Percentiles rank a stretch among this genome's conserved stretches.
phyloP scores from a whole-genome alignment of 768 basidiomycete species.

The Lentinula lateritia region DNA sequence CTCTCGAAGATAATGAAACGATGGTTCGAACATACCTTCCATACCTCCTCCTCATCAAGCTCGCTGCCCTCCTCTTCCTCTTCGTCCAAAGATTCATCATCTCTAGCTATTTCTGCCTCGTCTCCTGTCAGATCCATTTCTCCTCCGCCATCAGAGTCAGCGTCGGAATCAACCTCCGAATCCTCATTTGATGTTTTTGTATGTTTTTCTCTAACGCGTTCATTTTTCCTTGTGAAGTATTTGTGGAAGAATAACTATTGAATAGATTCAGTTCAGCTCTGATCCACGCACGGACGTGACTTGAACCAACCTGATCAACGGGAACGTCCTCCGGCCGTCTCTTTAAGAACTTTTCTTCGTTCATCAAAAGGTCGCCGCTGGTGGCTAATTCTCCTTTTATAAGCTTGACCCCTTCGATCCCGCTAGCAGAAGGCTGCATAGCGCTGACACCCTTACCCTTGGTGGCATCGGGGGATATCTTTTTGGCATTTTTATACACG shows the following conservation, averaged over 20 bases:
- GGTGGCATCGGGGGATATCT: slow-evolving; percentile 30
- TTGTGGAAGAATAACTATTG: slow-evolving; percentile 86
- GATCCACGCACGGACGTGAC: background rate
- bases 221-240: slow-evolving; percentile 74
- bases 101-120: slow-evolving; percentile 13
- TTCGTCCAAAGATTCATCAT: slow-evolving; percentile 22
- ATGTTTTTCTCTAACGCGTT: slow-evolving; percentile 42
- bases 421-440: slow-evolving; percentile 89
- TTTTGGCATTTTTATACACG: slow-evolving; percentile 95
- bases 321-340: slow-evolving; percentile 68
- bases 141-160: slow-evolving; percentile 41
- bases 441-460: slow-evolving; percentile 75
- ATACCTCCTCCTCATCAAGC: slow-evolving; percentile 67
- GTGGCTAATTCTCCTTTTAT: slow-evolving; percentile 49
- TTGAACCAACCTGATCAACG: slow-evolving; percentile 68
- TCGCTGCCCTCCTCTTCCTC: slow-evolving; percentile 41
- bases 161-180: slow-evolving; percentile 30
- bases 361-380: slow-evolving; percentile 45
- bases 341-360: slow-evolving; percentile 72
- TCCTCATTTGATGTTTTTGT: slow-evolving; percentile 28
- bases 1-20: background rate
- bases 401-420: slow-evolving; percentile 67
- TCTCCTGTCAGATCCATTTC: slow-evolving; percentile 27
- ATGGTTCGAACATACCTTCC: slow-evolving; percentile 60
- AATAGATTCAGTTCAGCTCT: background rate